Evolutionary conservation across 352 stramenopile species (phyloP).

Genomic region (Phytopythium mirpurense): DNA sequence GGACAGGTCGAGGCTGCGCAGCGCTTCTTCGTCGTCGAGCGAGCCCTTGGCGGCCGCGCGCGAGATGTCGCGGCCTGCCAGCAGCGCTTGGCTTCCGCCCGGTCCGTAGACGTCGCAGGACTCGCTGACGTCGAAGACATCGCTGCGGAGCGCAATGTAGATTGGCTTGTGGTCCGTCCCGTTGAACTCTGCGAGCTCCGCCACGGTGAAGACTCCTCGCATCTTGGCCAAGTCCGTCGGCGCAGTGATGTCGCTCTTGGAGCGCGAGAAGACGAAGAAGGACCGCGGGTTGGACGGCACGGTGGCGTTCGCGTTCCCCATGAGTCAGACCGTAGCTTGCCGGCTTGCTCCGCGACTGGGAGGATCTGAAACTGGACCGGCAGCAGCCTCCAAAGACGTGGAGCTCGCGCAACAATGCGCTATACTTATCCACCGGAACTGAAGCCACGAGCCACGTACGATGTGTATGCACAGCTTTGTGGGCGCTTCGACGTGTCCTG

Average conservation of each 20-base stretch:
- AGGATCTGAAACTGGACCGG: background rate
- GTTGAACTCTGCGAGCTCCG: slow-evolving; percentile 84
- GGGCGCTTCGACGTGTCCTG: too few relatives aligned
- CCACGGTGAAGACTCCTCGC: slow-evolving; percentile 55
- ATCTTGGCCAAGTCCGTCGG: slow-evolving; percentile 5
- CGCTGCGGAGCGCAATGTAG: slow-evolving; percentile 89
- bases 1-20: slow-evolving; percentile 46
- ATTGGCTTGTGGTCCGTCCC: slow-evolving; percentile 72
- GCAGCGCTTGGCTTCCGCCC: slow-evolving; percentile 75
- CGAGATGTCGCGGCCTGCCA: slow-evolving; percentile 91
- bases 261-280: slow-evolving; percentile 8
- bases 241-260: background rate
- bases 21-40: slow-evolving; percentile 61
- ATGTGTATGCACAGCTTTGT: too few relatives aligned
- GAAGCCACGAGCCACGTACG: too few relatives aligned
- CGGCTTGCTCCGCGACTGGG: background rate
- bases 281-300: slow-evolving; percentile 19
- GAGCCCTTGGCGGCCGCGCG: slow-evolving; percentile 83
- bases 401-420: background rate
- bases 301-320: slow-evolving; percentile 28
- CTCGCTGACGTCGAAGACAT: slow-evolving; percentile 92
- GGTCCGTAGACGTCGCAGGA: slow-evolving; percentile 88
- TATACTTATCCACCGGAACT: background rate
- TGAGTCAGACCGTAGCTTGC: background rate
- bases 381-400: background rate